Evolutionary conservation across 1,284 basidiomycete genomes (phyloP), one percentile per base, ranked within the genome.

Genomic region (Papiliotrema flavescens): DNA sequence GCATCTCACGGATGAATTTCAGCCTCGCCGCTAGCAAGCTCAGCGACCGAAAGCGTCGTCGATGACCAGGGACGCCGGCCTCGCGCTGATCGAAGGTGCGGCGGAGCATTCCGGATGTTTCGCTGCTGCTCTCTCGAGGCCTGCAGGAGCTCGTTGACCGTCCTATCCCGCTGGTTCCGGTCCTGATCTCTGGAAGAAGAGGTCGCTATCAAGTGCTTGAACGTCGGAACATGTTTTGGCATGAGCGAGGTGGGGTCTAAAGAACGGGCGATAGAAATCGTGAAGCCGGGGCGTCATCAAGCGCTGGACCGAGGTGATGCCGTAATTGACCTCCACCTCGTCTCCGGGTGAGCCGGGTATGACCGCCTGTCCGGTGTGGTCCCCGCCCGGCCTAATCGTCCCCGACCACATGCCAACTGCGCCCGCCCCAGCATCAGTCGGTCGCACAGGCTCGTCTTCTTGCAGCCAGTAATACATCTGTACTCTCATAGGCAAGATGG

Each of bases 211-310:
- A 74, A 66, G 40, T 74, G 67, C 47, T 72, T 74, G 67, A 72
- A 74, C 14, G 64, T 64, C 5, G 64, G 64, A 14, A 65, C 60
- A 62, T 74, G 71, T 56, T 71, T 74, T 17, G 71, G 70, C 71
- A 74, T 73, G 42, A 40, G 50, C 39, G 44, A 24, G 11, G 35
- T 36, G 9, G 51, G 32, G 46, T 45, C n/a, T n/a, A n/a, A n/a
- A n/a, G n/a, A n/a, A n/a, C n/a, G n/a, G n/a, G n/a, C n/a, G n/a
- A n/a, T n/a, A n/a, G n/a, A n/a, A n/a, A n/a, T n/a, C n/a, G n/a
- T n/a, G n/a, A n/a, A n/a, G n/a, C n/a, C n/a, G n/a, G n/a, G n/a
- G n/a, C n/a, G n/a, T n/a, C n/a, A n/a, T n/a, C n/a, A n/a, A n/a
- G n/a, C n/a, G n/a, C n/a, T n/a, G n/a, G n/a, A n/a, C n/a, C n/a